Evolutionary conservation across 495 filamentous ascomycete genomes (phyloP), one percentile per base, ranked within the genome.

Genomic region (Jackrogersella minutella): DNA sequence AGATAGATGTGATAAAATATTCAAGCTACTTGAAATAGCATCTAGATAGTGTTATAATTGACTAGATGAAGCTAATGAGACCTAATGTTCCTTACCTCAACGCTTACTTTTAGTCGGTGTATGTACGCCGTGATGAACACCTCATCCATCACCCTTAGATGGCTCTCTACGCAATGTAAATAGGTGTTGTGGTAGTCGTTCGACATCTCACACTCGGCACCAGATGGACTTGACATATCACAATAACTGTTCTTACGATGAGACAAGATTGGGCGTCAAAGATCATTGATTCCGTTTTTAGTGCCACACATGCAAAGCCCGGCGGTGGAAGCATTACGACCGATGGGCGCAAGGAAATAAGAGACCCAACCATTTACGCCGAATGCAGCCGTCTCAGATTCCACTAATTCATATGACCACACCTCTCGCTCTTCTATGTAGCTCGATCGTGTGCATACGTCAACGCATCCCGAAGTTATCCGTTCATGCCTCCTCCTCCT

Each of bases 401-500:
- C 80, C 73, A 76, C 72, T 77, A 73, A 69, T 80, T 73, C 70
- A 66, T 71, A 74, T 69, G 67, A 73, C 64, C 63, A 71, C 64
- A 68, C 60, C 44, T 62, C 64, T 58, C 60, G 72, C 72, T 71
- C 50, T 67, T 58, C 34, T 68, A 55, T 55, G 66, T 72, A 74
- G 72, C 72, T 63, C 37, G 57, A 62, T 64, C 37, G 68, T 68
- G 70, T 65, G 57, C 72, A 62, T 69, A 73, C 57, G 64, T 59
- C 53, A 55, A 63, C 74, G 72, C 74, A 69, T 79, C 74, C 74
- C 74, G 49, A 69, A 58, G 62, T 70, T 65, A 51, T 57, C 56
- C 34, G 64, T 73, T 63, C 78, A 80, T 76, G 95, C 90, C 78
- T 91, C 87, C 58, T 81, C 87, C 56, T 81, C 85, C 76, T 90